Evolutionary conservation across 495 filamentous ascomycete species (phyloP), one percentile per base, ranked within the genome.

Genomic region (Aspergillus sparsus): DNA sequence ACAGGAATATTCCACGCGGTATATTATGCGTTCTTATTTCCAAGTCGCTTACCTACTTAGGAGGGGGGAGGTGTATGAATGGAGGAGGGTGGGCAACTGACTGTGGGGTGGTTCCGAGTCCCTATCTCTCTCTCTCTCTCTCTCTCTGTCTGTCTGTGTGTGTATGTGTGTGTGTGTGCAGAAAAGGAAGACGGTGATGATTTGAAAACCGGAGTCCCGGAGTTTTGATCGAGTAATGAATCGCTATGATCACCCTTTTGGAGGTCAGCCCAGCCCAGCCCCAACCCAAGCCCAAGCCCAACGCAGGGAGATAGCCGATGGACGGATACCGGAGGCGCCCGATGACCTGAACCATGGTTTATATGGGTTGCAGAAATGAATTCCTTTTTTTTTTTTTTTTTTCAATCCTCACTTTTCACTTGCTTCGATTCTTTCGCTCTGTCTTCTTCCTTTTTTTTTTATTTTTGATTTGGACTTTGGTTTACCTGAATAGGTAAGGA

Each of bases 221-320:
- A 50, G 60, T 68, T 68, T 68, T 55, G 55, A 68, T 68, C 66
- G 66, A 68, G 66, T 68, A 68, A 68, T 47, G 33, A 45, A 45
- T 33, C 18, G 7, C 18, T 54, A 59, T 27, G 21, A 3, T 27
- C 21, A 27, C 21, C 21, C 21, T 27, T 27, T 27, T 27, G 21
- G 3, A 27, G 21, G 21, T 27, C 21, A 27, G 21, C 21, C 21
- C 21, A 27, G 21, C 21, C 21, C 21, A 27, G 21, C 21, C 21
- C 21, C 21, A 27, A 27, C 21, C 21, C 21, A 27, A 27, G 21
- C 21, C n/a, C n/a, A n/a, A n/a, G n/a, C n/a, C n/a, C 21, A 57
- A 58, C 32, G 33, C 51, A 52, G 53, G 59, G 56, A 50, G 51
- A 53, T 32, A 27, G 53, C 65, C 61, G 65, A 64, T 67, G 21